phyloP scores from a whole-genome alignment of 495 filamentous ascomycete genomes.

The Talaromyces nanjingensis region DNA sequence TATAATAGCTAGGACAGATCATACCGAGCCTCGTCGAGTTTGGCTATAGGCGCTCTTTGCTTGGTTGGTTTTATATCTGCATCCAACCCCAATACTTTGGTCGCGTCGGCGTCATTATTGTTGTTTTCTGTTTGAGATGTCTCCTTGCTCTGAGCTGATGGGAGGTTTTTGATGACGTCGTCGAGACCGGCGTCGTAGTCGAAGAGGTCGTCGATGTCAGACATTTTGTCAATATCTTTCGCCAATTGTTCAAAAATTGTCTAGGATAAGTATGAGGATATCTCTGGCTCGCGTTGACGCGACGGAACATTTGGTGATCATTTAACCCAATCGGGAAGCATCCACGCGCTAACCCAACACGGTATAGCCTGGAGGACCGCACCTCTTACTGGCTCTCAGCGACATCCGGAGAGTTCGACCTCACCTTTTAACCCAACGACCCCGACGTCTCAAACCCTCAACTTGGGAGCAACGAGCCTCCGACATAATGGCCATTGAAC shows the following conservation, averaged over 20 bases:
- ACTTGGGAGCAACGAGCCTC: neutral
- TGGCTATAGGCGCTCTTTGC: conserved; percentile 67
- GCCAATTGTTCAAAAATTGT: neutral
- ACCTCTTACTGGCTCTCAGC: neutral
- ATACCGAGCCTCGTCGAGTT: conserved; percentile 76
- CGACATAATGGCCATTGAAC: conserved; percentile 50
- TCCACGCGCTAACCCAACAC: neutral
- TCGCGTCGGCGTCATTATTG: conserved; percentile 26
- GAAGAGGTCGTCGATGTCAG: conserved; percentile 55
- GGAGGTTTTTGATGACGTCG: conserved; percentile 39
- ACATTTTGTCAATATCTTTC: conserved; percentile 13
- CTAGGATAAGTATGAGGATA: neutral
- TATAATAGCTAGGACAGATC: conserved; percentile 7
- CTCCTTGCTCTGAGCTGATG: conserved; percentile 24
- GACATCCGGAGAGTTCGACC: conserved; percentile 1
- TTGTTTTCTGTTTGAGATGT: conserved; percentile 20
- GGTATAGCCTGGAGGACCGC: neutral
- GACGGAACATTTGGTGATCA: neutral
- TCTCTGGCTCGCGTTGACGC: neutral
- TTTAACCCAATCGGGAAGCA: conserved; percentile 6
- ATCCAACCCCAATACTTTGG: conserved; percentile 57
- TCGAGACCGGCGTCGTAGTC: conserved; percentile 60
- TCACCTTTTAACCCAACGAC: neutral
- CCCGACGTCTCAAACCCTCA: neutral
- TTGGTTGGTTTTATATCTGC: conserved; percentile 77